These are phyloP conservation scores for Penicillium frequentans DNA, from an alignment of 2,329 filamentous ascomycete genomes.

Conservation along the genomic window DNA sequence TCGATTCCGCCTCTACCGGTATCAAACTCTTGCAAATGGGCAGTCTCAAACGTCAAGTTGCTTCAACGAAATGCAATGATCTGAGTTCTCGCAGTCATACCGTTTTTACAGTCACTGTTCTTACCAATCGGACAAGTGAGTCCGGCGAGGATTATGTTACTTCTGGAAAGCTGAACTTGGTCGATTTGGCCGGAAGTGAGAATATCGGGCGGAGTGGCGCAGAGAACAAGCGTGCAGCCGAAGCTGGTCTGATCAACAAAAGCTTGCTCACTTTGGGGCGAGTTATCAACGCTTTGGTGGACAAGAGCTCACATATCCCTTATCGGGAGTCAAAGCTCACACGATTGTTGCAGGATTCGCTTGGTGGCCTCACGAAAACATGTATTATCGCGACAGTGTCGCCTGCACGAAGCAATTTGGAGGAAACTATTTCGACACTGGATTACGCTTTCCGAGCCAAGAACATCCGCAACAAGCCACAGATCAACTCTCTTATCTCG, in stretches of 20 bases:
- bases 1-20: conserved; percentile 78
- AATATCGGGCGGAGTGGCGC: conserved; percentile 97
- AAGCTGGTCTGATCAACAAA: conserved; percentile 97
- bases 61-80: conserved; percentile 99
- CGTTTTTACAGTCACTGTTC: conserved; percentile 92
- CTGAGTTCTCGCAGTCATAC: conserved; percentile 96
- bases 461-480: conserved; percentile 97
- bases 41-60: conserved; percentile 94
- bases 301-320: conserved; percentile 85
- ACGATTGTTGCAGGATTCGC: conserved; percentile 88
- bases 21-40: conserved; percentile 87
- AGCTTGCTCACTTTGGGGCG: conserved; percentile 90
- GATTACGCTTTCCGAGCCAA: conserved; percentile 98
- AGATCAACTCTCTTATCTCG: conserved; percentile 86
- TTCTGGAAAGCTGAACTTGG: conserved; percentile 90
- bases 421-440: conserved; percentile 96
- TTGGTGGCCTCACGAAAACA: conserved; percentile 93
- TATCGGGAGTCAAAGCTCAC: conserved; percentile 94
- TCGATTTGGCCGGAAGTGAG: conserved; percentile 94
- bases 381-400: conserved; percentile 98
- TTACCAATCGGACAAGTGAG: conserved; percentile 77
- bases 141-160: conserved; percentile 87
- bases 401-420: conserved; percentile 89
- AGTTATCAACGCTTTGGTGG: conserved; percentile 96
- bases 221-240: conserved; percentile 94